phyloP scores from a whole-genome alignment of 306 rosid genomes.

The Acmispon strigosus region DNA sequence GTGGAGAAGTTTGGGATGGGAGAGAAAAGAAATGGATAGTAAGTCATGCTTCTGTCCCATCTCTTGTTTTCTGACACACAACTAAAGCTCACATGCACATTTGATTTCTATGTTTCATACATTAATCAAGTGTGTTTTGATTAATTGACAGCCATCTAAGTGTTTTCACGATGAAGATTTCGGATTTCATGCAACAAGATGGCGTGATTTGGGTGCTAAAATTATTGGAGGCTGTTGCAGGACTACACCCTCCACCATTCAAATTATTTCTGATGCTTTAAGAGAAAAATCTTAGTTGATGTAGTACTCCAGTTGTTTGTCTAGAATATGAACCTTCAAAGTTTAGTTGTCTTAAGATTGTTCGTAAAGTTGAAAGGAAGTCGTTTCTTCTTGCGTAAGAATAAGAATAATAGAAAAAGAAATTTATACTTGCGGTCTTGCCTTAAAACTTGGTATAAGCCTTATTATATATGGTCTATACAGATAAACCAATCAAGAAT shows the following conservation, averaged over 20 bases:
- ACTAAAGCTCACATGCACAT: neutral
- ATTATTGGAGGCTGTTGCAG: constrained; percentile 89
- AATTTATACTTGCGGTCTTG: no score
- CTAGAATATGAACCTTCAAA: neutral
- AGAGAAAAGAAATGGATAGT: constrained; percentile 83
- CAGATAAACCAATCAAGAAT: neutral
- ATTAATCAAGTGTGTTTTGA: neutral
- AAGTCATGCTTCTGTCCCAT: constrained; percentile 16
- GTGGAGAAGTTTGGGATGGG: constrained; percentile 91
- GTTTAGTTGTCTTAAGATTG: neutral
- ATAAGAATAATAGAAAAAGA: neutral
- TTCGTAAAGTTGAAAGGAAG: neutral
- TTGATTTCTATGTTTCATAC: neutral
- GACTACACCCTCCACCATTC: constrained; percentile 72
- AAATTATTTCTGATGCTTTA: constrained; percentile 50
- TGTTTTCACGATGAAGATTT: constrained; percentile 57
- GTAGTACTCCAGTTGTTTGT: neutral
- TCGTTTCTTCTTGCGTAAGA: neutral
- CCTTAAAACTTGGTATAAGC: neutral
- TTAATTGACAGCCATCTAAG: constrained; percentile 61
- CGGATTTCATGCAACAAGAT: constrained; percentile 44
- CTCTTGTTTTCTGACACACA: neutral
- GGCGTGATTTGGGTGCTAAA: constrained; percentile 77
- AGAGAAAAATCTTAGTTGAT: constrained; percentile 16
- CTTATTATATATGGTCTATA: neutral